Percentiles rank a stretch among this genome's conserved stretches.
Conservation (phyloP, 306 rosid species). For the Acmispon strigosus region DNA sequence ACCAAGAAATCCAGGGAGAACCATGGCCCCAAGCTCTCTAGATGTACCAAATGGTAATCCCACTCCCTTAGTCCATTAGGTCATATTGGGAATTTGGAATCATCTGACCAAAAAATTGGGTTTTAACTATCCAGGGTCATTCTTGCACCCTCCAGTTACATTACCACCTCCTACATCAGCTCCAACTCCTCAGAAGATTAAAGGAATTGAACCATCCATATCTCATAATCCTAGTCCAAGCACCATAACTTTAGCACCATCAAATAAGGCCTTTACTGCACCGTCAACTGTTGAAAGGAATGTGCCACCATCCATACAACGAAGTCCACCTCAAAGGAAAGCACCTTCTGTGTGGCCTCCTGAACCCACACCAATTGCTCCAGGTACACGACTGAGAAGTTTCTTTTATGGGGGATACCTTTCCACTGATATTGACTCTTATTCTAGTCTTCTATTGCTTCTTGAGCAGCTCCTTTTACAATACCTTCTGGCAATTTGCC, state of each 20-base stretch:
- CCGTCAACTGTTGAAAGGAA: conserved; percentile 36
- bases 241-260: conserved; percentile 27
- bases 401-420: background rate
- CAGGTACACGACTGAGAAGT: conserved; percentile 39
- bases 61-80: conserved; percentile 4
- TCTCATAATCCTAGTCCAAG: conserved; percentile 49
- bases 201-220: conserved; percentile 36
- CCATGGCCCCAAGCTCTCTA: no score
- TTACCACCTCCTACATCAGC: conserved; percentile 35
- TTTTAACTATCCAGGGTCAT: conserved; percentile 45
- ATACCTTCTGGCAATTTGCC: conserved; percentile 38
- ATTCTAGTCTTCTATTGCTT: background rate
- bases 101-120: conserved; percentile 8
- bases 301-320: conserved; percentile 20
- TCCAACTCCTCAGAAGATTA: conserved; percentile 30
- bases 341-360: conserved; percentile 32
- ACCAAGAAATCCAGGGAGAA: no score
- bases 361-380: conserved; percentile 34
- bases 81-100: conserved; percentile 6
- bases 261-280: conserved; percentile 27
- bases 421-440: conserved; percentile 11
- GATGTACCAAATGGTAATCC: conserved; percentile 42
- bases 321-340: conserved; percentile 27
- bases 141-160: conserved; percentile 36
- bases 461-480: conserved; percentile 39